These are phyloP conservation scores for Astrocystis sublimbata DNA, from an alignment of 495 filamentous ascomycete species.

Conservation along the genomic window DNA sequence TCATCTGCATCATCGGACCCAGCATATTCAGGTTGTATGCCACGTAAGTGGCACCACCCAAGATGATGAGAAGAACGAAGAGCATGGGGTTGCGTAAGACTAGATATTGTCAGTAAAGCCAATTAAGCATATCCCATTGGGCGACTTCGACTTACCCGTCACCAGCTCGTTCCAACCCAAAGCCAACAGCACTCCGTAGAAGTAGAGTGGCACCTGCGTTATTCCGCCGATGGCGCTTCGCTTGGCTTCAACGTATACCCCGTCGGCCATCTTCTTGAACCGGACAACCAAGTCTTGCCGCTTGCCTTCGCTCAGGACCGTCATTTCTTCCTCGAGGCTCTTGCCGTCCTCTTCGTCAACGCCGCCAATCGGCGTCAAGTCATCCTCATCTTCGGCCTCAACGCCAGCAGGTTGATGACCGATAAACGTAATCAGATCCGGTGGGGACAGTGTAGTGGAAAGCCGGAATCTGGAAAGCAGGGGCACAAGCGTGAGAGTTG, in stretches of 20 bases:
- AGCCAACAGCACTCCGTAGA: constrained; percentile 84
- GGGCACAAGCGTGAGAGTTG: constrained; percentile 85
- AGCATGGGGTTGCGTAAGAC: constrained; percentile 91
- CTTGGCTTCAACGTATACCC: constrained; percentile 96
- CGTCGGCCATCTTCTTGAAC: constrained; percentile 97
- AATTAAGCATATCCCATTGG: constrained; percentile 14
- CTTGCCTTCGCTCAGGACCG: constrained; percentile 84
- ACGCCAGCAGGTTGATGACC: constrained; percentile 75
- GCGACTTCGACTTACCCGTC: constrained; percentile 62
- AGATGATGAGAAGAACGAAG: constrained; percentile 81
- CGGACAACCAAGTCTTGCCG: constrained; percentile 85
- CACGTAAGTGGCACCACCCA: constrained; percentile 75
- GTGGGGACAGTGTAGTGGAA: constrained; percentile 65
- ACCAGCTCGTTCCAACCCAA: constrained; percentile 97
- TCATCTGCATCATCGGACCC: constrained; percentile 93
- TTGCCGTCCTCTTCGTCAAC: constrained; percentile 91
- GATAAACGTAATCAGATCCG: constrained; percentile 79
- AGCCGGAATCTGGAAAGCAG: constrained; percentile 83
- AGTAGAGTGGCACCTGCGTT: constrained; percentile 90
- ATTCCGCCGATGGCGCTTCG: constrained; percentile 93
- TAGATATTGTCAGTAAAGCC: constrained; percentile 46
- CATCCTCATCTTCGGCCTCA: constrained; percentile 84
- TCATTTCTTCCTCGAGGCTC: constrained; percentile 93
- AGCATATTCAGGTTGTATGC: constrained; percentile 92
- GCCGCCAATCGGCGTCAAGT: constrained; percentile 80